phyloP scores from a whole-genome alignment of 2,329 filamentous ascomycete genomes.

The Diplodia seriata region DNA sequence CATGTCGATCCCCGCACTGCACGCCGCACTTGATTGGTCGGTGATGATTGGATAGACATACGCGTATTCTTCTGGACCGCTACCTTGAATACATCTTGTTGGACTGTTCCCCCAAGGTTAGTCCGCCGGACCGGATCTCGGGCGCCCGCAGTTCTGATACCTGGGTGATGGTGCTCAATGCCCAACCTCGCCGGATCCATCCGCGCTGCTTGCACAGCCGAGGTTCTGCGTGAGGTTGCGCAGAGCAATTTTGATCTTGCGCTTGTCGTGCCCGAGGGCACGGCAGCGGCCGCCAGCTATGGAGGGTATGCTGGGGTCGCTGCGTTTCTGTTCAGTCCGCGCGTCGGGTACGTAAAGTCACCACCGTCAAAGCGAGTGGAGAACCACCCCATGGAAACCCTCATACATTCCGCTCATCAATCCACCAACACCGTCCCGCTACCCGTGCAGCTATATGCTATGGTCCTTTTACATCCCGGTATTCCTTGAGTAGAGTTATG shows the following conservation, averaged over 20 bases:
- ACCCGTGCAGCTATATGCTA: neutral
- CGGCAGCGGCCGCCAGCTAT: slow-evolving; percentile 26
- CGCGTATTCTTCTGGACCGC: no score
- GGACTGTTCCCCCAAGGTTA: slow-evolving; percentile 26
- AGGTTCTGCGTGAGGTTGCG: slow-evolving; percentile 8
- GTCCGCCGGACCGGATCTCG: slow-evolving; percentile 14
- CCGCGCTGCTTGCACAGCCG: slow-evolving; percentile 20
- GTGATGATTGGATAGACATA: neutral
- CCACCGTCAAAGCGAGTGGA: neutral
- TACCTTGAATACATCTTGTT: no score
- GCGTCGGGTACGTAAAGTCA: neutral
- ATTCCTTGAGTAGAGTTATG: slow-evolving; percentile 31
- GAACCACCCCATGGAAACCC: neutral
- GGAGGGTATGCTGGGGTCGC: slow-evolving; percentile 4
- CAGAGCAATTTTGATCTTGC: slow-evolving; percentile 28
- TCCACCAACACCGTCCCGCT: slow-evolving; percentile 16
- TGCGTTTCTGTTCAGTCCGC: slow-evolving; percentile 23
- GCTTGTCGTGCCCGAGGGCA: slow-evolving; percentile 10
- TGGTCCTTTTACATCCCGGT: slow-evolving; percentile 22
- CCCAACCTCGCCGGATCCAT: slow-evolving; percentile 11
- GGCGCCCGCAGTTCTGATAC: slow-evolving; percentile 31
- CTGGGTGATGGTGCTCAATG: slow-evolving; percentile 4
- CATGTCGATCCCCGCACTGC: neutral
- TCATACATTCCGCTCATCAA: neutral
- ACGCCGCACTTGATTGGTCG: slow-evolving; percentile 1